Evolutionary conservation across 2,329 filamentous ascomycete genomes (phyloP), one percentile per base, ranked within the genome.

Genomic region (Xylaria sp.): DNA sequence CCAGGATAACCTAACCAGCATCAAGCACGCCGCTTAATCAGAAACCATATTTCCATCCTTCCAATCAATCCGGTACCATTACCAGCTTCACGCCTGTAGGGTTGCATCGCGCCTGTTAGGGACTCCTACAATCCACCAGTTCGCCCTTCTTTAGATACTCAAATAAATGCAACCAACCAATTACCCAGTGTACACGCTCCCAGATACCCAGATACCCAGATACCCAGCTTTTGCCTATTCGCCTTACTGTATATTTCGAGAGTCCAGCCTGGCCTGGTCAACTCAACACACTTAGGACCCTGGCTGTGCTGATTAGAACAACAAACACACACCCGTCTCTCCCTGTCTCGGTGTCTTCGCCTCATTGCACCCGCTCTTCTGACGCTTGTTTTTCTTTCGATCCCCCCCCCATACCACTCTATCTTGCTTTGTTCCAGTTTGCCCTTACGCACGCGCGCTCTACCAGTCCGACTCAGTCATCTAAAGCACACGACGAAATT

Each of bases 371-470:
- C 46, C 37, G 39, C 25, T 37, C 34, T 25, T 34, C 59, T n/a
- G 48, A 64, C 51, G 39, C 48, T 46, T 57, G n/a, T 55, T 31
- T 60, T 20, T 56, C 48, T 37, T 28, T 28, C 28, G 28, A 28
- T 25, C 23, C 28, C 5, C 5, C 3, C 20, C 20, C 44, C 44
- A 6, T 18, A 34, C 9, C 15, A 13, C 18, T 46, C 25, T 39
- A 13, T 25, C 28, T 15, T 60, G 20, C 60, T 63, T 62, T 67
- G 56, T 52, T 51, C 54, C n/a, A 39, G 58, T 60, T 37, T 50
- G 9, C 28, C 50, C 60, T 20, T 48, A 18, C n/a, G 31, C 23
- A 20, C 28, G 1, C 10, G 34, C 34, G 23, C 31, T 39, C 46
- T 54, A 34, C 41, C 20, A 50, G 23, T 41, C 23, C 46, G n/a